Evolutionary conservation across 139 green algal species (phyloP).

Genomic region (Volvox reticuliferus): DNA sequence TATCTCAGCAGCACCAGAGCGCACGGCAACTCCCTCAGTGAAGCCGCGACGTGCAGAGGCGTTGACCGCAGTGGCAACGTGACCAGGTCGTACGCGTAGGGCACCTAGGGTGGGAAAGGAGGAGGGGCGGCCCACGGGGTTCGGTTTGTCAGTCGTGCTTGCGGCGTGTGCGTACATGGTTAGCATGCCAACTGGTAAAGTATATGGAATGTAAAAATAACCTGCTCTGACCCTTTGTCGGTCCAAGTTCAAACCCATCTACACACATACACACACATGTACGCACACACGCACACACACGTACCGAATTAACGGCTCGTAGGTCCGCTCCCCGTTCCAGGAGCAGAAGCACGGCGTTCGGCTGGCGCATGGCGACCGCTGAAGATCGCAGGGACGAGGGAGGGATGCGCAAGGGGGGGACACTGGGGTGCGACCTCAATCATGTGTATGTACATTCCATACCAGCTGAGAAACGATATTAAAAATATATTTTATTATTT

Average conservation of each 20-base stretch:
- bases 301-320: slow-evolving; percentile 35
- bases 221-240: too few relatives aligned
- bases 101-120: not conserved
- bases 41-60: slow-evolving; percentile 58
- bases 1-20: slow-evolving; percentile 49
- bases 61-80: slow-evolving; percentile 50
- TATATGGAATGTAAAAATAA: too few relatives aligned
- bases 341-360: slow-evolving; percentile 27
- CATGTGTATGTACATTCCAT: too few relatives aligned
- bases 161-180: too few relatives aligned
- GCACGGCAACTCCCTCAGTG: not conserved
- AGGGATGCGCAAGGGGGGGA: not conserved
- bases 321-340: slow-evolving; percentile 47
- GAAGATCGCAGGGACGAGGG: not conserved
- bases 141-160: too few relatives aligned
- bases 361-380: slow-evolving; percentile 23
- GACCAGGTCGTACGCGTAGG: slow-evolving; percentile 48
- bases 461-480: too few relatives aligned
- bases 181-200: too few relatives aligned
- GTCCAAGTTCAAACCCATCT: too few relatives aligned
- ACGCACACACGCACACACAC: not conserved
- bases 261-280: too few relatives aligned
- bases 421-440: too few relatives aligned
- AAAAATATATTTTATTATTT: too few relatives aligned
- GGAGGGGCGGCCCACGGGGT: too few relatives aligned